Conservation (phyloP, 352 stramenopile species). For the Pythium aphanidermatum region DNA sequence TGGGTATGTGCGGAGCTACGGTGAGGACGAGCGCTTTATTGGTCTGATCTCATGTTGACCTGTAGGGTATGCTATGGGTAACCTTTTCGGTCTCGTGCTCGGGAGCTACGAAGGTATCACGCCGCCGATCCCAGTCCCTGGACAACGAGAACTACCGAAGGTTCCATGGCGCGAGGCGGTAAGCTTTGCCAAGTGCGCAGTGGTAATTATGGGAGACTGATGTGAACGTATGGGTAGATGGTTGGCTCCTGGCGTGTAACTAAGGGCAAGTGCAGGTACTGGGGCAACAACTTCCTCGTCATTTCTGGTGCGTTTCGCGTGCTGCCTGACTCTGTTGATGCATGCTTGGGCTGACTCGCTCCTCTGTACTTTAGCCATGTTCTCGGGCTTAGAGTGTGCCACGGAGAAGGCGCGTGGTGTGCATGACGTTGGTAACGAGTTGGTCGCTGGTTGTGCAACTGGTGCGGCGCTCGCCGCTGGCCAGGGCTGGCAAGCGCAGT, state of each 20-base stretch:
- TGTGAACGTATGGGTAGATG: constrained; percentile 29
- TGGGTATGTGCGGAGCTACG: constrained; percentile 34
- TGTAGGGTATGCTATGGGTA: constrained; percentile 74
- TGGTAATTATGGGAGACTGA: too few relatives aligned
- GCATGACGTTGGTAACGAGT: constrained; percentile 94
- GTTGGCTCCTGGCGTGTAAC: constrained; percentile 60
- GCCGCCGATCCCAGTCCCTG: constrained; percentile 65
- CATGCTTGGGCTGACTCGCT: neutral
- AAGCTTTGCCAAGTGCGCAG: too few relatives aligned
- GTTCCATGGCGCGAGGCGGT: constrained; percentile 74
- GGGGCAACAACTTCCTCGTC: constrained; percentile 84
- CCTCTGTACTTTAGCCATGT: constrained; percentile 72
- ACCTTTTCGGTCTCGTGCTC: constrained; percentile 70
- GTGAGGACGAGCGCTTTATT: too few relatives aligned
- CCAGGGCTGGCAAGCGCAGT: constrained; percentile 90
- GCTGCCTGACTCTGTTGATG: neutral
- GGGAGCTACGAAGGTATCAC: constrained; percentile 86
- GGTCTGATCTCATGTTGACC: neutral
- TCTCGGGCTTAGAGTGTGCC: constrained; percentile 91
- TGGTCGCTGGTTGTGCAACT: constrained; percentile 93
- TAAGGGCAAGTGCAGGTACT: constrained; percentile 73
- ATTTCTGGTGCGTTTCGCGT: constrained; percentile 53
- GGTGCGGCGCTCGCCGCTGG: constrained; percentile 92
- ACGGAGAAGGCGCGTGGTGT: constrained; percentile 92
- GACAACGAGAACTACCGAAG: constrained; percentile 76